Evolutionary conservation across 176 grass and related monocot species (phyloP), one percentile per base, ranked within the genome.

Genomic region (Eragrostis curvula): DNA sequence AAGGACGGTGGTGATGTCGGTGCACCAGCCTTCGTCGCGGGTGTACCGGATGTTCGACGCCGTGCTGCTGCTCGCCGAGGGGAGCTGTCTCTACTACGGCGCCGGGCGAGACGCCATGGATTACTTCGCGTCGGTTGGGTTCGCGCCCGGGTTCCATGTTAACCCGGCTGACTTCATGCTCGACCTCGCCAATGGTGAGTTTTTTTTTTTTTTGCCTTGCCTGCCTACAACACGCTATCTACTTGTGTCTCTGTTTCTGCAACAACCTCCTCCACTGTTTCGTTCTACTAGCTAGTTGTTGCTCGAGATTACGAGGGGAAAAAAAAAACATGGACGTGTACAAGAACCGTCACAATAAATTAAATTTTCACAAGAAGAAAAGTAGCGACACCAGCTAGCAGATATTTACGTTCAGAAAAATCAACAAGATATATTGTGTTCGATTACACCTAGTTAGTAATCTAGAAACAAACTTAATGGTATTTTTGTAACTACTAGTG

Each of bases 151-250:
- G 2, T 96, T 96, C 83, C 93, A 93, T 12, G 93, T 99, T 29
- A 99, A 99, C 88, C 96, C 96, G 0, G 93, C 93, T 7, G 96
- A 99, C 75, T 99, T 99, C 96, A 99, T 99, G 93, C 93, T 99
- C 75, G 96, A 99, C 81, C 91, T 99, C 42, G 96, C 96, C 0
- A 99, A 99, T 58, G 96, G 96, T 99, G 41, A 85, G 40, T 1
- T n/a, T n/a, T n/a, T n/a, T n/a, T n/a, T n/a, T n/a, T n/a, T n/a
- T n/a, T n/a, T n/a, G n/a, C n/a, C n/a, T n/a, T 4, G 32, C 32
- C 32, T 36, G 32, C 32, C 32, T 36, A 36, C 2, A 2, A 36
- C 32, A 36, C 32, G 32, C 32, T 4, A 2, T 36, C 32, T n/a
- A n/a, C n/a, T n/a, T n/a, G 32, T 36, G 32, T 36, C 32, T 36